Evolutionary conservation across 2,329 filamentous ascomycete genomes (phyloP).

Genomic region (Colletotrichum lupini): DNA sequence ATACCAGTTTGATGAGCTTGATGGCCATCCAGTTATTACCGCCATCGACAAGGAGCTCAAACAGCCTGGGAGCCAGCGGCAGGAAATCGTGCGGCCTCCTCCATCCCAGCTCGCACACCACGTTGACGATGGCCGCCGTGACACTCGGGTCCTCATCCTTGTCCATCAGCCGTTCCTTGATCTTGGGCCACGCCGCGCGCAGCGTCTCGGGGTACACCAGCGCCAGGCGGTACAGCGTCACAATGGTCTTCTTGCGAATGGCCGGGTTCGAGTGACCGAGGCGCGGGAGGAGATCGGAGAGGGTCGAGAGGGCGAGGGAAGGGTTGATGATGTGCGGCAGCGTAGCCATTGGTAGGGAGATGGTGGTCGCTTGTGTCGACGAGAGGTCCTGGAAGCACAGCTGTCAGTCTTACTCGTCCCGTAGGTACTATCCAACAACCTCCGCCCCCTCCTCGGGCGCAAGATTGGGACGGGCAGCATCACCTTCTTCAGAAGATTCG

Average conservation of each 20-base stretch:
- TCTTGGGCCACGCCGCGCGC: constrained; percentile 94
- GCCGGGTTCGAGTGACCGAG: constrained; percentile 86
- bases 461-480: constrained; percentile 1
- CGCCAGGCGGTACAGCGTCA: constrained; percentile 92
- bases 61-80: constrained; percentile 88
- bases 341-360: constrained; percentile 86
- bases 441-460: too few species aligned
- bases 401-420: constrained; percentile 1
- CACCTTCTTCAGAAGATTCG: constrained; percentile 95
- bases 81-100: constrained; percentile 93
- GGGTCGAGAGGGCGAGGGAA: constrained; percentile 88
- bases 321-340: constrained; percentile 96
- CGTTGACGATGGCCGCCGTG: constrained; percentile 95
- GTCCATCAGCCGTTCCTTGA: constrained; percentile 93
- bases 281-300: constrained; percentile 87
- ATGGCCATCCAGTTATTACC: constrained; percentile 99
- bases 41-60: constrained; percentile 90
- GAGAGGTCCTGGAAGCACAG: constrained; percentile 72
- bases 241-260: constrained; percentile 94
- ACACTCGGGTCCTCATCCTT: constrained; percentile 91
- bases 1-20: constrained; percentile 94
- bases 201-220: constrained; percentile 97
- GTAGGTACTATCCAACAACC: not conserved
- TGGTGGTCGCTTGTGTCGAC: constrained; percentile 77
- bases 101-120: constrained; percentile 96